Evolutionary conservation across 305 asterid species (phyloP).

Genomic region (Solanum chacoense): DNA sequence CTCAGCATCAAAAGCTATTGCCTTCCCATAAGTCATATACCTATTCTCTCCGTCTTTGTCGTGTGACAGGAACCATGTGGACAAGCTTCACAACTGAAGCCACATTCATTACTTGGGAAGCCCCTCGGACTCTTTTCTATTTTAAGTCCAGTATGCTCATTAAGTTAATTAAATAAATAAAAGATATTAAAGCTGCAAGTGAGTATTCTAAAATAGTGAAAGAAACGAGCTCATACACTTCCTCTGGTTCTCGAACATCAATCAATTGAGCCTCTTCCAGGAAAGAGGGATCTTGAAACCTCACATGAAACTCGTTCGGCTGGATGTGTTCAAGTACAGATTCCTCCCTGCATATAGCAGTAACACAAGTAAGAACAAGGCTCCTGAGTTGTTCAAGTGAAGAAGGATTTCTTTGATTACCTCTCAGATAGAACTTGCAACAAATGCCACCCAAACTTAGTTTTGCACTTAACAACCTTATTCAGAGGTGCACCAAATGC

Average conservation of each 20-base stretch:
- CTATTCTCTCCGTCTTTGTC: neutral
- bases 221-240: conserved; percentile 57
- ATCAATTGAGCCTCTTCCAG: conserved; percentile 71
- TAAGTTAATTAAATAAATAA: neutral
- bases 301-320: conserved; percentile 61
- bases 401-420: conserved; percentile 20
- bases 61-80: neutral
- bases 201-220: neutral
- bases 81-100: neutral
- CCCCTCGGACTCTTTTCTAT: neutral
- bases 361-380: conserved; percentile 13
- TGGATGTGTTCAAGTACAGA: conserved; percentile 58
- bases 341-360: conserved; percentile 46
- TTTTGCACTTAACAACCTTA: conserved; percentile 70
- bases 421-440: conserved; percentile 93
- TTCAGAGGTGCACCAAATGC: conserved; percentile 72
- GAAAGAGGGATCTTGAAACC: conserved; percentile 76
- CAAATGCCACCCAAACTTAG: conserved; percentile 89
- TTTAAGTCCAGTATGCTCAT: neutral
- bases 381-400: neutral
- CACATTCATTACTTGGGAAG: neutral
- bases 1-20: neutral
- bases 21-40: neutral
- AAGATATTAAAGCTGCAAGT: neutral
- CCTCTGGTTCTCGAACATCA: conserved; percentile 97